phyloP scores from a whole-genome alignment of 495 filamentous ascomycete species.

The Neurospora pannonica region DNA sequence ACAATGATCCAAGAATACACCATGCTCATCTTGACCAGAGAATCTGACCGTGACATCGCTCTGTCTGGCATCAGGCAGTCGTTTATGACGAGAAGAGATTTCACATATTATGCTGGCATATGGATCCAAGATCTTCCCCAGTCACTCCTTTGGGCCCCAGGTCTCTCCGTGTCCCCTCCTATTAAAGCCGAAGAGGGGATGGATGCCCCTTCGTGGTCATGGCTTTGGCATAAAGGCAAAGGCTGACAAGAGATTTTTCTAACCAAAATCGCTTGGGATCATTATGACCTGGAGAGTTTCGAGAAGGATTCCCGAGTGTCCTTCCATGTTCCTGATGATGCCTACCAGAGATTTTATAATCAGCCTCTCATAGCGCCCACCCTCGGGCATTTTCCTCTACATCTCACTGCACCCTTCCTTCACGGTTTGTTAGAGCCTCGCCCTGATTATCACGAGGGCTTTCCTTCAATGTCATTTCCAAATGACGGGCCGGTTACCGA shows the following conservation, averaged over 20 bases:
- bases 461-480: neutral
- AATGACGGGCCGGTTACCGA: neutral
- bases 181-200: neutral
- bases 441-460: too few species aligned
- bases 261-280: neutral
- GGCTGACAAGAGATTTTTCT: neutral
- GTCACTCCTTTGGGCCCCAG: neutral
- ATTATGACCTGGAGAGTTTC: neutral
- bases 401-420: neutral
- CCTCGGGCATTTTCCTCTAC: neutral
- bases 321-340: neutral
- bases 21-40: neutral
- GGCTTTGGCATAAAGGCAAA: neutral
- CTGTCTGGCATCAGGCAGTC: neutral
- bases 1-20: neutral
- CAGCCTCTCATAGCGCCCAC: neutral
- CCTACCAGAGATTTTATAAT: neutral
- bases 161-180: neutral
- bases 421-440: neutral
- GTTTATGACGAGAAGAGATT: neutral
- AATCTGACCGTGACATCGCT: neutral
- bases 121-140: constrained; percentile 7
- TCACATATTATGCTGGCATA: constrained; percentile 7
- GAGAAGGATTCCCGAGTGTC: neutral
- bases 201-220: neutral